Base-by-base conservation (phyloP, 2,329 filamentous ascomycete species). In the Fusarium hostae region DNA sequence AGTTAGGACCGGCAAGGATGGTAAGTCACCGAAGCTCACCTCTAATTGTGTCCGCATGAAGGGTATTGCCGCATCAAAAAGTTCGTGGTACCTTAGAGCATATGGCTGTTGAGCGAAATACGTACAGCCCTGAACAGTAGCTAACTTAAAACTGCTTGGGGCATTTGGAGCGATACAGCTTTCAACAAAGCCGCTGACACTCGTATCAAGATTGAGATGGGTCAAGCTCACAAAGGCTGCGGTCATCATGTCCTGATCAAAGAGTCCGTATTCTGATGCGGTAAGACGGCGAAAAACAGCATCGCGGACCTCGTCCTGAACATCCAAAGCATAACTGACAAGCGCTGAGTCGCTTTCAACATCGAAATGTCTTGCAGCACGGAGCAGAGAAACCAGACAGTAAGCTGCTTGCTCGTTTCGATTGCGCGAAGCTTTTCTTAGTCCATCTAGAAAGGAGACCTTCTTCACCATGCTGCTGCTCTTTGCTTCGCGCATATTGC, bases 251-350 rank as follows among this genome's bases (percentile, higher is more conserved):
- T 90, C 86, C 77, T 89, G 87, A 63, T 91, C 89, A 71, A 91
- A 89, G 34, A 83, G 79, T 28, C 81, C 78, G 30, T 90, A 86
- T 41, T 82, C 77, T 15, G 82, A 82, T 3, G 84, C 79, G 5
- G 84, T 79, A 48, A 85, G 82, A 37, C 85, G 86, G 61, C 87
- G 86, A 74, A 92, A 92, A 8, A 92, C 86, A 50, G 89, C 88
- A 75, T 91, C 90, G 50, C 86, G 85, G 50, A 92, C 86, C 78
- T 92, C 90, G 74, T 91, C 89, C 75, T 92, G 90, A 12, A 92
- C 88, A 77, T 92, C 90, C 79, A 92, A 84, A 41, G 90, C 90
- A 77, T 90, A 92, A 77, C 89, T 91, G 65, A 91, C 84, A 63
- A 91, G 82, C 5, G 88, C 87, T 15, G 88, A 87, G 74, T 92